Evolutionary conservation across 176 grass and related monocot species (phyloP).

Genomic region (Musa schizocarpa): DNA sequence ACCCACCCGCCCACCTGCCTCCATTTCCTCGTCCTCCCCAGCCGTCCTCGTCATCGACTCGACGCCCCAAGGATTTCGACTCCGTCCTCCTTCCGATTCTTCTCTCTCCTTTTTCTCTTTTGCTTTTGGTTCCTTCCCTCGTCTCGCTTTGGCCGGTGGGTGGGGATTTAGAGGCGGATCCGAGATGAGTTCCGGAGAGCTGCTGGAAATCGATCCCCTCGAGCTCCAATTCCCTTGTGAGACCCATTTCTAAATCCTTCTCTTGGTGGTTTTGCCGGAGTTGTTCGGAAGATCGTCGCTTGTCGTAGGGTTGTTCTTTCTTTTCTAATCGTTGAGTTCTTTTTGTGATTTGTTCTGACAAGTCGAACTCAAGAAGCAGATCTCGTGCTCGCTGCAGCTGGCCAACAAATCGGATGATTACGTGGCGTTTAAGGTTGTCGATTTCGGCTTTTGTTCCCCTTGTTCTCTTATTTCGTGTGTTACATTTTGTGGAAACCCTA

Average conservation of each 20-base stretch:
- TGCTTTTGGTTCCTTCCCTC: neutral
- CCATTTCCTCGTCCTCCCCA: no score
- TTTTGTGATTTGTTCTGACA: conserved; percentile 17
- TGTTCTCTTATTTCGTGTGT: neutral
- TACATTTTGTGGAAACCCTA: conserved; percentile 22
- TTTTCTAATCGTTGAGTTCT: neutral
- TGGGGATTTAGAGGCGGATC: neutral
- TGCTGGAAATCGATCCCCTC: conserved; percentile 45
- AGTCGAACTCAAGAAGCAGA: conserved; percentile 65
- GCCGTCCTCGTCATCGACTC: no score
- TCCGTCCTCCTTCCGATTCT: neutral
- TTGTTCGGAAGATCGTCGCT: neutral
- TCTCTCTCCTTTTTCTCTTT: neutral
- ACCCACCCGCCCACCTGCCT: no score
- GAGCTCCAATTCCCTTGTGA: conserved; percentile 69
- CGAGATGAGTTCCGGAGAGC: conserved; percentile 46
- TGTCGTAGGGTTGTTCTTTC: neutral
- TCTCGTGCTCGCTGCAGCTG: conserved; percentile 53
- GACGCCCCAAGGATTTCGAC: no score
- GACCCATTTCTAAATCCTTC: neutral
- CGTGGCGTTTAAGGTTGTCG: conserved; percentile 62
- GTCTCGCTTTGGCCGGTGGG: neutral
- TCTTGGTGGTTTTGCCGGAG: neutral
- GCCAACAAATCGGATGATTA: conserved; percentile 38
- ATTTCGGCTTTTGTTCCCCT: neutral